These are phyloP conservation scores for Phytophthora pluvialis DNA, from an alignment of 352 stramenopile species.

Conservation along the genomic window DNA sequence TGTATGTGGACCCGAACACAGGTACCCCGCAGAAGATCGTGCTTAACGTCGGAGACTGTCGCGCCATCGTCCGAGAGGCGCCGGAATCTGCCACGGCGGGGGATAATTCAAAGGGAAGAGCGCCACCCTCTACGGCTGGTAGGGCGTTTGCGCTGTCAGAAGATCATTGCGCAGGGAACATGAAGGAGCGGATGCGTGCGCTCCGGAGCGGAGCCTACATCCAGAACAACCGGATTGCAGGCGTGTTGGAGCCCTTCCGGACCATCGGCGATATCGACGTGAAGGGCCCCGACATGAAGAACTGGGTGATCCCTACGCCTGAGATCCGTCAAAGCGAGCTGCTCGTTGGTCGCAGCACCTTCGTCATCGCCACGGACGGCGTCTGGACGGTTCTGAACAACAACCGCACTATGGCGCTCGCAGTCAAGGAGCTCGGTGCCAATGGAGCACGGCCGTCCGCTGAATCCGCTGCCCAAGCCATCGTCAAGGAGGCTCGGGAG, in stretches of 20 bases:
- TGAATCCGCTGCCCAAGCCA: constrained; percentile 56
- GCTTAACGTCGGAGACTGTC: constrained; percentile 81
- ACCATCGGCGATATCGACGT: constrained; percentile 88
- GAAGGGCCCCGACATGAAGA: constrained; percentile 72
- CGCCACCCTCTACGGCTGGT: constrained; percentile 1
- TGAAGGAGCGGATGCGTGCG: constrained; percentile 64
- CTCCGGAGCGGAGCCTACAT: constrained; percentile 69
- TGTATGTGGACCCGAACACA: constrained; percentile 49
- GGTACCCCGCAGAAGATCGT: constrained; percentile 56
- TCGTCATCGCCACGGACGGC: constrained; percentile 78
- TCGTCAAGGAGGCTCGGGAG: constrained; percentile 55
- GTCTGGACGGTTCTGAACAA: constrained; percentile 77
- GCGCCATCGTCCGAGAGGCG: constrained; percentile 56
- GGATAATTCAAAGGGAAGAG: constrained; percentile 19
- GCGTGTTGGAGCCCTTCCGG: constrained; percentile 82
- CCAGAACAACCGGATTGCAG: constrained; percentile 72
- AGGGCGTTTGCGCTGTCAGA: constrained; percentile 46
- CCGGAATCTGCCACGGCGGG: constrained; percentile 5
- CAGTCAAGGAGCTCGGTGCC: constrained; percentile 38
- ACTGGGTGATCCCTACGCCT: constrained; percentile 77
- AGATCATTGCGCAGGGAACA: constrained; percentile 80
- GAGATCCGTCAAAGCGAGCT: constrained; percentile 64
- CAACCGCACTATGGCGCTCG: constrained; percentile 60
- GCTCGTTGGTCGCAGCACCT: constrained; percentile 46
- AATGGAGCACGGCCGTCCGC: constrained; percentile 29